Evolutionary conservation across 495 filamentous ascomycete species (phyloP).

Genomic region (Hypoxylon fuscum): DNA sequence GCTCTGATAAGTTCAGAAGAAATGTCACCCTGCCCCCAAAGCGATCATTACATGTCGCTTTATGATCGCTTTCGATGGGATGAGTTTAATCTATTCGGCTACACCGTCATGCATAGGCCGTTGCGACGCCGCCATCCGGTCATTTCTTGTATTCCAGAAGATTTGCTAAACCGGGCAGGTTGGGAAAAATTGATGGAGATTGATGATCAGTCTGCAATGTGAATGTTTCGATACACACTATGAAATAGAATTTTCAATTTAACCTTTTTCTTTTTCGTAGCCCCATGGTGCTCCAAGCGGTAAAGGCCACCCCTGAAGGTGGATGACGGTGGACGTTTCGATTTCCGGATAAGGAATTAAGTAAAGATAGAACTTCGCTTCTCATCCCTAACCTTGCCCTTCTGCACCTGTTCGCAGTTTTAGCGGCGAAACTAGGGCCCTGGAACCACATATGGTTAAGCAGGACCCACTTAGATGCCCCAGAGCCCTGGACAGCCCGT

Average conservation of each 20-base stretch:
- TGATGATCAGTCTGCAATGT: background rate
- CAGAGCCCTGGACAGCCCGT: slow-evolving; percentile 25
- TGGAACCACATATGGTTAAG: slow-evolving; percentile 31
- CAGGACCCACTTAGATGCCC: slow-evolving; percentile 16
- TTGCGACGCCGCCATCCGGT: slow-evolving; percentile 8
- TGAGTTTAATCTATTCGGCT: slow-evolving; percentile 29
- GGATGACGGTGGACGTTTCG: background rate
- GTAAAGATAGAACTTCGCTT: slow-evolving; percentile 23
- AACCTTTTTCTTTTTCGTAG: background rate
- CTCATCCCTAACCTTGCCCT: slow-evolving; percentile 15
- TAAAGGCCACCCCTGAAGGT: slow-evolving; percentile 13
- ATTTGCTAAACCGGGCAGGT: background rate
- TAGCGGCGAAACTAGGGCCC: slow-evolving; percentile 30
- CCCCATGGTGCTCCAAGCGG: background rate
- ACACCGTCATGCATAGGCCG: slow-evolving; percentile 13
- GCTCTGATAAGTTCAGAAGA: slow-evolving; percentile 15
- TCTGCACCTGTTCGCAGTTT: slow-evolving; percentile 23
- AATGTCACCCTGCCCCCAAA: slow-evolving; percentile 25
- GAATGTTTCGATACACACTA: background rate
- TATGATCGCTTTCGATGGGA: slow-evolving; percentile 14
- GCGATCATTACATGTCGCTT: background rate
- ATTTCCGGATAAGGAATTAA: slow-evolving; percentile 23
- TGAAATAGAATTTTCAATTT: background rate
- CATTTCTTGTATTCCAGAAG: slow-evolving; percentile 9
- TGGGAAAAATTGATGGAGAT: background rate